Base-by-base conservation (phyloP, 768 basidiomycete species). In the Boletus rubescentipes region DNA sequence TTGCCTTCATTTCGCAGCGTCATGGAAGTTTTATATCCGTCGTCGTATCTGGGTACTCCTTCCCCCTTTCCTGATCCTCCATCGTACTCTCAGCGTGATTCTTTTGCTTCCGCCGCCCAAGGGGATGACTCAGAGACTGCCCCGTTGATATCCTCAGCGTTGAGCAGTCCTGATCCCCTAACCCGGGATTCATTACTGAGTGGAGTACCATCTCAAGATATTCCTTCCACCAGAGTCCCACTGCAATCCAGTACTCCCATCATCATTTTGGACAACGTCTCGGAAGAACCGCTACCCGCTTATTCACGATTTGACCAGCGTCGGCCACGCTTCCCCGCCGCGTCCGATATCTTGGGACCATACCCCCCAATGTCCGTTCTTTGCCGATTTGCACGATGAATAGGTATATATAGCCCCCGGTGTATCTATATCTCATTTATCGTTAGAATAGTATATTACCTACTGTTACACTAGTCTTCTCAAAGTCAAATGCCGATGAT, bases 281-380 rank as follows among this genome's bases (percentile, higher is more conserved):
- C 12, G 30, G 58, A 60, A 41, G 60, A 56, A 29, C 37, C 48
- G 10, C 56, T 52, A 4, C 71, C 71, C 35, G 35, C 55, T 23
- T 72, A 73, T 54, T 64, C 67, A 0, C 67, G 59, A 31, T 64
- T 68, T 23, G 71, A 71, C 37, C 48, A 61, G 8, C 56, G 51
- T 26, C 62, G 50, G 10, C 56, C 58, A 8, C 55, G 49, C 23
- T 60, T 62, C 34, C 61, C 61, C n/a, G 7, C 18, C 9, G 67
- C 61, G 26, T 49, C 60, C 12, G 58, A 58, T 40, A 43, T 47
- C 0, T 31, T 70, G 48, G 70, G 70, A 5, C 68, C 70, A 46
- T 71, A 70, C 32, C 68, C 70, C 1, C 55, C 61, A 3, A 16
- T 58, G 37, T 49, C 70, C 20, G 9, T 43, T 30, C 32, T 68